Evolutionary conservation across 176 grass and related monocot genomes (phyloP).

Genomic region (Carex cristatella): DNA sequence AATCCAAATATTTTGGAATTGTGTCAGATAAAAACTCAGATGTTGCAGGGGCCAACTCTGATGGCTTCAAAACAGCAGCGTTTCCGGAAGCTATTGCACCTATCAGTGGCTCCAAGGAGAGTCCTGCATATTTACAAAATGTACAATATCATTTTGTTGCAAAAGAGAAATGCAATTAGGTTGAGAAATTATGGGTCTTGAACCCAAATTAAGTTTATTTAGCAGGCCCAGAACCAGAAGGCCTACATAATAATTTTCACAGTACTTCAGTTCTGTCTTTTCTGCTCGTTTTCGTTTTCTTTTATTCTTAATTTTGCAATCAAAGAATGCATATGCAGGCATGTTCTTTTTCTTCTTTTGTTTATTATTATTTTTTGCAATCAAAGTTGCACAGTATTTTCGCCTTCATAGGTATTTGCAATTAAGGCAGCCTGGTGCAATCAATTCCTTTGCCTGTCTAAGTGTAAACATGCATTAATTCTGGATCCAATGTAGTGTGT

Average conservation of each 20-base stretch:
- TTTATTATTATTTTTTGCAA: background rate
- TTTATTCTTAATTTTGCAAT: background rate
- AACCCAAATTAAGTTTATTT: background rate
- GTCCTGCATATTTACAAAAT: slow-evolving; percentile 30
- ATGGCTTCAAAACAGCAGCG: slow-evolving; percentile 66
- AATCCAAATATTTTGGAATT: slow-evolving; percentile 59
- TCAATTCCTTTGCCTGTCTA: background rate
- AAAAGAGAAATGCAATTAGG: background rate
- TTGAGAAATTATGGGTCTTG: background rate
- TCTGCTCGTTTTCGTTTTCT: background rate
- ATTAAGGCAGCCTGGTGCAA: background rate
- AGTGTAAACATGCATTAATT: background rate
- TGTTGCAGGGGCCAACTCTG: slow-evolving; percentile 63
- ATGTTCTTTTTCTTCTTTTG: background rate
- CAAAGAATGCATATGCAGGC: background rate
- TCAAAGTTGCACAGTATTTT: background rate
- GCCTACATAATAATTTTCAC: background rate
- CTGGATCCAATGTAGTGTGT: background rate
- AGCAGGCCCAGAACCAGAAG: background rate
- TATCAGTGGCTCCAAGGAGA: slow-evolving; percentile 84
- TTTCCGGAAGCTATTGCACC: slow-evolving; percentile 85
- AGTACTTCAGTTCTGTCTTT: background rate
- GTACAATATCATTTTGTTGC: background rate
- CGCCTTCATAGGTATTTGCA: background rate
- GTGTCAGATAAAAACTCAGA: slow-evolving; percentile 43